Evolutionary conservation across 805 yeast genomes (phyloP), one percentile per base, ranked within the genome.

Genomic region (Candida stauntonica): DNA sequence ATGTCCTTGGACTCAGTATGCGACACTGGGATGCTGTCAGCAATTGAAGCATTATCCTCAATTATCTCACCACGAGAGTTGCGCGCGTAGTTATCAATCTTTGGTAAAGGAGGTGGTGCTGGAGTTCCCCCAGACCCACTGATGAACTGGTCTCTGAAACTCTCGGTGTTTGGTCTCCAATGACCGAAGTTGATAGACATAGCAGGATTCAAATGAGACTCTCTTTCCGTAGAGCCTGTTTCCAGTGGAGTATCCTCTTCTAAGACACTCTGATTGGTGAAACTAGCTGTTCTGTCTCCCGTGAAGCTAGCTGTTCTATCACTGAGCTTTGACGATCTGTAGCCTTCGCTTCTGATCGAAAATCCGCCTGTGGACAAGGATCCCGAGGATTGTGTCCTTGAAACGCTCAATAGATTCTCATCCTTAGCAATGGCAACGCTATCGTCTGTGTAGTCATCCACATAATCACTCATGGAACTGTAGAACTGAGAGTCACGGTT

Each of bases 141-240:
- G 29, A 73, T 72, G 39, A 73, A 73, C 36, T 67, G 68, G 42
- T 72, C 77, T 36, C 79, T 60, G 51, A 55, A 72, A 28, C 61
- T 62, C 23, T 61, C 64, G 7, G 81, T 77, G 48, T 77, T 73
- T 2, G 83, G 83, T 51, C 68, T 70, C 84, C 85, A 78, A 19
- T 61, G 61, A 3, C 79, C 79, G 61, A 74, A 61, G 40, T 65
- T 70, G 30, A 74, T 57, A 3, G 64, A 60, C 42, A 54, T 33
- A 1, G 58, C 60, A 9, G 57, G 51, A 14, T 54, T 54, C 29
- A 55, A 20, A 9, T 32, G 38, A 5, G 39, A 17, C 20, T 42
- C 42, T 7, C 29, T 41, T 9, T 36, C 40, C 6, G 28, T 20
- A 8, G 35, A 21, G 30, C 43, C 14, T 32, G 16, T 12, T n/a